phyloP scores from a whole-genome alignment of 345 rosid species.

The Ceriops tagal region DNA sequence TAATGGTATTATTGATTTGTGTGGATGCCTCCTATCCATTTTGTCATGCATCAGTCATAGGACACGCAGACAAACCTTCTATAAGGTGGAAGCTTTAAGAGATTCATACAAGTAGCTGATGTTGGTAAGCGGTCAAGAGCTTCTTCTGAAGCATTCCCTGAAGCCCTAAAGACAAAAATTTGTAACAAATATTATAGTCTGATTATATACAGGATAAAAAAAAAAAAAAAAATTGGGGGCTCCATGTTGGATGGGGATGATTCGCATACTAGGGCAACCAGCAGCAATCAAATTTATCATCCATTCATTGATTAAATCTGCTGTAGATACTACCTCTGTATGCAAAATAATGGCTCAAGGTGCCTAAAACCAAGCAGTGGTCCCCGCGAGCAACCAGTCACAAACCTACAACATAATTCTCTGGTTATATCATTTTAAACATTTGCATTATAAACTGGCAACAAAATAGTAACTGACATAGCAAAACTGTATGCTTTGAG shows the following conservation, averaged over 20 bases:
- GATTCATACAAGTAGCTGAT: slow-evolving; percentile 98
- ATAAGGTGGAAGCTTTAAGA: slow-evolving; percentile 97
- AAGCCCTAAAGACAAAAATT: slow-evolving; percentile 42
- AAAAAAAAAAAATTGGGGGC: neutral
- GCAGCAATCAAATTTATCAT: neutral
- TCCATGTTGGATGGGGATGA: too few species aligned
- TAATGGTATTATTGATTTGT: neutral
- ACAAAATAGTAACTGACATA: slow-evolving; percentile 8
- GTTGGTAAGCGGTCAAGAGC: slow-evolving; percentile 89
- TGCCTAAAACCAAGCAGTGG: slow-evolving; percentile 88
- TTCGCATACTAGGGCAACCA: neutral
- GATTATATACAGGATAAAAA: neutral
- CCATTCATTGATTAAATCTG: slow-evolving; percentile 18
- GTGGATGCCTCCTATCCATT: neutral
- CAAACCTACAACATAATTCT: slow-evolving; percentile 54
- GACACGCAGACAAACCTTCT: slow-evolving; percentile 58
- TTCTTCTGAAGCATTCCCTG: slow-evolving; percentile 62
- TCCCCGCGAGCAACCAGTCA: slow-evolving; percentile 97
- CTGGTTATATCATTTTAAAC: slow-evolving; percentile 15
- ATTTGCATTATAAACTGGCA: slow-evolving; percentile 3
- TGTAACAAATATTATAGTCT: neutral
- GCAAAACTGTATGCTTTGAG: neutral
- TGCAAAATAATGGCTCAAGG: slow-evolving; percentile 90
- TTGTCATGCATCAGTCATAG: neutral
- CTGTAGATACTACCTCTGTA: slow-evolving; percentile 63